phyloP scores from a whole-genome alignment of 1,139 yeast genomes.

The Hansenula lynferdii region DNA sequence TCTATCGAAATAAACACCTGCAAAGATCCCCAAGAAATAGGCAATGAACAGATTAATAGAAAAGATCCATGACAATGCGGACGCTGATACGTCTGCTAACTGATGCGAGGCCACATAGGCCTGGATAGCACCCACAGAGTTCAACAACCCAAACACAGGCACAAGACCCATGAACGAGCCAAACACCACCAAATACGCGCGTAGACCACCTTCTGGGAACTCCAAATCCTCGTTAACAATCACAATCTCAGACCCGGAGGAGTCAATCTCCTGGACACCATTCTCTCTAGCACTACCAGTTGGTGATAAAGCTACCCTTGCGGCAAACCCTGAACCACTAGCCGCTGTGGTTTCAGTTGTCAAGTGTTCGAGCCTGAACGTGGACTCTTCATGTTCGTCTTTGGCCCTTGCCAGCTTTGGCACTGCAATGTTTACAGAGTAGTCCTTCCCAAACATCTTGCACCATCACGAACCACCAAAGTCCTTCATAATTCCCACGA shows the following conservation, averaged over 20 bases:
- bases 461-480: too few species aligned
- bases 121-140: slow-evolving; percentile 67
- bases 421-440: too few species aligned
- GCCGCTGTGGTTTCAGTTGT: too few species aligned
- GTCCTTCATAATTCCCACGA: too few species aligned
- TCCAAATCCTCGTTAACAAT: not conserved
- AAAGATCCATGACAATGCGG: slow-evolving; percentile 73
- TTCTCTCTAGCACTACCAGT: too few species aligned
- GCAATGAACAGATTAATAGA: slow-evolving; percentile 56
- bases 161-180: slow-evolving; percentile 52
- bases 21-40: slow-evolving; percentile 52
- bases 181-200: not conserved
- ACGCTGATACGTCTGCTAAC: slow-evolving; percentile 44
- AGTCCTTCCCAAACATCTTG: too few species aligned
- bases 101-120: slow-evolving; percentile 53
- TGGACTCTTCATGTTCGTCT: too few species aligned
- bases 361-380: too few species aligned
- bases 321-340: too few species aligned
- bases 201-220: not conserved
- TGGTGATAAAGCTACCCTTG: too few species aligned
- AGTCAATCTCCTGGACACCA: not conserved
- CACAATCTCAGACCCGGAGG: slow-evolving; percentile 27
- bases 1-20: slow-evolving; percentile 51
- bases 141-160: slow-evolving; percentile 61
- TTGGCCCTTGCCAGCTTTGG: too few species aligned